phyloP scores from a whole-genome alignment of 2,329 filamentous ascomycete genomes.

The Cordyceps tenuipes region DNA sequence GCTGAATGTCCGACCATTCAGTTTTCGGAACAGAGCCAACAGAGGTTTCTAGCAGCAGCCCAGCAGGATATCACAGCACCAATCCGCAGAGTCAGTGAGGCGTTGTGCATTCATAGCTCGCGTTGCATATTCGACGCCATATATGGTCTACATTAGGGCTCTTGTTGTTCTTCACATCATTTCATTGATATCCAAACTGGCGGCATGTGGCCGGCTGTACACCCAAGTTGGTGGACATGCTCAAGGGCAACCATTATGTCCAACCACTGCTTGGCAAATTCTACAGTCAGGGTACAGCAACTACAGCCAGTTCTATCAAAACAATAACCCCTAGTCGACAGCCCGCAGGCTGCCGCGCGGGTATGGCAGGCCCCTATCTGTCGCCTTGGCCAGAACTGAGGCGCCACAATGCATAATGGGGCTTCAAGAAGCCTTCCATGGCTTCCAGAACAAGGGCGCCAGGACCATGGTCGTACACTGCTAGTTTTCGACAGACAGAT shows the following conservation, averaged over 20 bases:
- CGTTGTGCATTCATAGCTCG: not conserved
- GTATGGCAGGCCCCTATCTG: not conserved
- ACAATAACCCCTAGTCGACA: not conserved
- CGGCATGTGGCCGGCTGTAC: not conserved
- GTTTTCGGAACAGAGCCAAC: not conserved
- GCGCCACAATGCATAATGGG: not conserved
- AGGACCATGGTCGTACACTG: not conserved
- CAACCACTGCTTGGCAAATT: not conserved
- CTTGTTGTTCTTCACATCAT: not conserved
- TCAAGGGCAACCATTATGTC: not conserved
- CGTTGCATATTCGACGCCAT: not conserved
- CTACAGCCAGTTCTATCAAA: not conserved
- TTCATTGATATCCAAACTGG: not conserved
- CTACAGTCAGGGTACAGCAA: not conserved
- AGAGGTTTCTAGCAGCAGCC: not conserved
- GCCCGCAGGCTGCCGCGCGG: not conserved
- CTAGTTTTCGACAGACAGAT: not conserved
- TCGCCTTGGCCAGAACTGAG: not conserved
- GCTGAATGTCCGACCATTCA: not conserved
- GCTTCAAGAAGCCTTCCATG: not conserved
- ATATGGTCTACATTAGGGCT: not conserved
- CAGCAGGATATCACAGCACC: not conserved
- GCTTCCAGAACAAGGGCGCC: conserved; percentile 2
- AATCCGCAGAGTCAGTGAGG: not conserved
- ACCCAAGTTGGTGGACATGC: not conserved